Evolutionary conservation across 192 early-diverging fungal genomes (phyloP), one percentile per base, ranked within the genome.

Genomic region (Linnemannia hyalina): DNA sequence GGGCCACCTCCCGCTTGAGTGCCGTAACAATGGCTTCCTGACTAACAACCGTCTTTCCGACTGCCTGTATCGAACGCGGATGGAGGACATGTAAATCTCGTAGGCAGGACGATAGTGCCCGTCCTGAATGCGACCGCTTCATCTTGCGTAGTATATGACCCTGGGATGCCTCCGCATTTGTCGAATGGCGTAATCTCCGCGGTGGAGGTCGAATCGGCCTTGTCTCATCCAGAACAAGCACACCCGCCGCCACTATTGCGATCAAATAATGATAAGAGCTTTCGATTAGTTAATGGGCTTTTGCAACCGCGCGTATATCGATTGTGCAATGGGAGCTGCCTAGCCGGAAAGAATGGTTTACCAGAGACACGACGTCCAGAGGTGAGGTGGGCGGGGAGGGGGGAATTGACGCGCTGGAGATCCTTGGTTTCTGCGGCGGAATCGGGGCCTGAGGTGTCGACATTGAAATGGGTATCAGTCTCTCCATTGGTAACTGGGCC

Each of bases 1-100:
- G 87, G 82, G 81, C 90, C 72, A 22, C 89, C 75, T 60, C 90
- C 69, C 79, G 89, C 72, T 82, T 91, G 90, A 81, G 88, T 88
- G 36, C 88, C 82, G 16, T 88, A 76, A 78, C 88, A 80, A 47
- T 90, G 69, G 26, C 91, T 70, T 79, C 91, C 79, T 76, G 88
- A 75, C 29, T 15, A 15, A 70, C 40, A 8, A 41, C 23, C 18
- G 38, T 69, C 69, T 82, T 78, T 63, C 70, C 46, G 40, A 49
- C 6, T 7, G 38, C 11, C 23, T 74, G 73, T 32, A 52, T n/a
- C 23, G 73, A 70, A n/a, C 74, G 41, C 18, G 75, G 78, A 76
- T 84, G 75, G 42, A 63, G 75, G 42, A 52, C 49, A n/a, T 84
- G 77, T 63, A 81, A 76, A 44, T 76, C 74, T 10, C 78, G 83